Evolutionary conservation across 768 basidiomycete species (phyloP).

Genomic region (Lepiota venenata): DNA sequence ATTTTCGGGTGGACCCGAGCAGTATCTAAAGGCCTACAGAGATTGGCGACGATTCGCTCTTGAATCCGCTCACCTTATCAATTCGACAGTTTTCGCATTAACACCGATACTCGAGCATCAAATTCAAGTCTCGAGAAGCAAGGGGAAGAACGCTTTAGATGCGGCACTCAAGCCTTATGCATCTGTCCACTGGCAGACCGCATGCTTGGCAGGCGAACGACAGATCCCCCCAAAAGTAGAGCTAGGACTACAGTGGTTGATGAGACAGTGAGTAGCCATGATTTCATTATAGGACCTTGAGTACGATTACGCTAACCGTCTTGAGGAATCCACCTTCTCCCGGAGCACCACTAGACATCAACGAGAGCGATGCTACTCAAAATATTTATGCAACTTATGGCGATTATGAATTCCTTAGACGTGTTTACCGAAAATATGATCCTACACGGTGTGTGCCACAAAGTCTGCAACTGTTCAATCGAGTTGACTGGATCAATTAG

Average conservation of each 20-base stretch:
- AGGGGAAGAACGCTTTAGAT: constrained; percentile 36
- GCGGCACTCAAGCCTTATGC: constrained; percentile 32
- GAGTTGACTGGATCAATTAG: constrained; percentile 1
- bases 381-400: constrained; percentile 38
- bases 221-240: constrained; percentile 21
- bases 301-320: background rate
- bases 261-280: constrained; percentile 26
- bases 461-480: constrained; percentile 26
- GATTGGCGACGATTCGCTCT: constrained; percentile 27
- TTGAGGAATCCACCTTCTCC: constrained; percentile 32
- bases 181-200: constrained; percentile 30
- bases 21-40: constrained; percentile 28
- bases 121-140: constrained; percentile 27
- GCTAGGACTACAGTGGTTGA: constrained; percentile 22
- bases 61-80: constrained; percentile 20
- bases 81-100: constrained; percentile 29
- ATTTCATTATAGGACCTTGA: background rate
- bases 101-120: constrained; percentile 34
- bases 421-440: constrained; percentile 41
- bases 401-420: constrained; percentile 30
- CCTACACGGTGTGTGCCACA: constrained; percentile 32
- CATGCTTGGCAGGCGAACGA: constrained; percentile 19
- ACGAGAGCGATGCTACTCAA: constrained; percentile 36
- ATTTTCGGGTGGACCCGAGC: constrained; percentile 24
- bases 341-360: constrained; percentile 36